Conservation (phyloP, 2,329 filamentous ascomycete genomes). For the Magnaporthales sp. region DNA sequence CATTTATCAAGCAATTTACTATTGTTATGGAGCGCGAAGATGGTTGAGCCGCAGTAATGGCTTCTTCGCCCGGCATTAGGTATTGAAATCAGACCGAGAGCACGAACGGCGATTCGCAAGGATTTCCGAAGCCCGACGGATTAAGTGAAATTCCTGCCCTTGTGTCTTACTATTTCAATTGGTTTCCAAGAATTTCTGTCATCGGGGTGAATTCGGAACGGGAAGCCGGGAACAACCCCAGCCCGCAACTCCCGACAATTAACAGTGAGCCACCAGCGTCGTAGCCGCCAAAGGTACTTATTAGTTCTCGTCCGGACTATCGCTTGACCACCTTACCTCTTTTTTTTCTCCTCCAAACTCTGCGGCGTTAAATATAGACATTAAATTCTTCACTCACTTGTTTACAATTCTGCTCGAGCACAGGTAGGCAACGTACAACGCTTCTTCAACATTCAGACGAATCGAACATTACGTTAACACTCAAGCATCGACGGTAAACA, state of each 20-base stretch:
- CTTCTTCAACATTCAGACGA: not conserved
- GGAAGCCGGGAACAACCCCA: not conserved
- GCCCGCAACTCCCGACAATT: not conserved
- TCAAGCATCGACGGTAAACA: not conserved
- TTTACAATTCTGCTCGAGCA: not conserved
- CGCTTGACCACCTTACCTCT: not conserved
- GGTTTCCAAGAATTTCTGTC: not conserved
- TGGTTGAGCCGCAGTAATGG: too few relatives aligned
- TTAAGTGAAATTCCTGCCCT: not conserved
- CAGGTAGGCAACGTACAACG: not conserved
- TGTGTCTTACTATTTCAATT: not conserved
- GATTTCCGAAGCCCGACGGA: not conserved
- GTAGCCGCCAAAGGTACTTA: not conserved
- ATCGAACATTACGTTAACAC: not conserved
- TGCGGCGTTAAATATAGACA: not conserved
- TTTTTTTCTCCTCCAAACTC: not conserved
- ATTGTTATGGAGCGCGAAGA: too few relatives aligned
- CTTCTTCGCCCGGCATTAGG: too few relatives aligned
- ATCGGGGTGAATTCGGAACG: not conserved
- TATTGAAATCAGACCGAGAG: not conserved
- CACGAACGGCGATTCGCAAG: not conserved
- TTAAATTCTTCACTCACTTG: not conserved
- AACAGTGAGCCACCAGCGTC: not conserved
- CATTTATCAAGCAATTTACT: too few relatives aligned
- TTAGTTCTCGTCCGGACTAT: not conserved